Base-by-base conservation (phyloP, 2,329 filamentous ascomycete species). In the Ramichloridium luteum region DNA sequence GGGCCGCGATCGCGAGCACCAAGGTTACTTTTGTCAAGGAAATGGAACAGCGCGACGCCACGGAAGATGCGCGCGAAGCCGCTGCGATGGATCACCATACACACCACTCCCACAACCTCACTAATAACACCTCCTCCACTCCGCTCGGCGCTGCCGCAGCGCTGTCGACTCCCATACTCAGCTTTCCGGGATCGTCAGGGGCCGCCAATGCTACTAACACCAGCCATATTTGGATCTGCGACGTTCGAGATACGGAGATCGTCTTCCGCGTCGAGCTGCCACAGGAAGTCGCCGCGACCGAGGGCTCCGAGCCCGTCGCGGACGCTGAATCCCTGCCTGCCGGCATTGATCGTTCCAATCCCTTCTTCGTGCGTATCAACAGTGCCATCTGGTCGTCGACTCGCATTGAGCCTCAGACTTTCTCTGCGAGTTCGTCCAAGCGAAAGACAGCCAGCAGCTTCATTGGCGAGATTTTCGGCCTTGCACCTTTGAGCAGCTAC, bases 1-100 rank as follows among this genome's bases (percentile, higher is more conserved):
- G 86, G 86, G 84, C 86, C 42, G 86, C 86, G 28, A 72, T 94
- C 47, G 86, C 86, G 31, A 93, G 84, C 61, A 93, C 86, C 52
- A 94, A 94, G 67, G 86, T 94, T 54, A 88, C 90, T 48, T 84
- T 93, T 60, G 77, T 92, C 52, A 90, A 93, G 62, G 86, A 59
- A 63, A 70, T 66, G 55, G 65, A 68, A 59, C 72, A 92, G 54
- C 88, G 81, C 44, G 76, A 81, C 54, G 75, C 77, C 36, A 71
- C 78, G 38, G 72, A 73, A 34, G 80, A 85, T 58, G 78, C 76
- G 30, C 74, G 72, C 17, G 78, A 78, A 49, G 76, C 80, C 44
- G 78, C 81, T 52, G 75, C 76, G 47, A 82, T 76, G 50, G 78
- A 83, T 50, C 75, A 79, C 52, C 77, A 83, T 37, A 46, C 47